A percentile compares a stretch with the other conserved stretches of the same genome.
Conservation (phyloP, 2,329 filamentous ascomycete genomes). For the Aspergillus felis region DNA sequence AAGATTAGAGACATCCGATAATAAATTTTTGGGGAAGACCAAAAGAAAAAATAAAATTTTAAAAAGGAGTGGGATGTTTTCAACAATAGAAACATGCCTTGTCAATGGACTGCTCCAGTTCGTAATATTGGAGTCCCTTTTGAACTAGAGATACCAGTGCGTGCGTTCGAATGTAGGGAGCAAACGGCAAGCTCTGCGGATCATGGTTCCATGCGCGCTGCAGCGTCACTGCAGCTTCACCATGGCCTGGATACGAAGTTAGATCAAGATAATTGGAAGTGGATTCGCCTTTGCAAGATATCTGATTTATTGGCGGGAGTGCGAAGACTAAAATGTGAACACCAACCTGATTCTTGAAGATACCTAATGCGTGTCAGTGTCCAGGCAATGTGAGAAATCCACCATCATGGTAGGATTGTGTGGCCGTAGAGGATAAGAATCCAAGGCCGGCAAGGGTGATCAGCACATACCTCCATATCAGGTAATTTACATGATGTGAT, state of each 20-base stretch:
- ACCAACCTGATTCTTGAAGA: constrained; percentile 53
- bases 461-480: constrained; percentile 60
- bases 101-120: constrained; percentile 47
- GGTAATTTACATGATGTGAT: constrained; percentile 63
- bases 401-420: constrained; percentile 15
- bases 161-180: constrained; percentile 55
- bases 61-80: background rate
- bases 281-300: background rate
- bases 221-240: constrained; percentile 57
- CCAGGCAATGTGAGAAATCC: constrained; percentile 1
- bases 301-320: background rate
- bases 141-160: constrained; percentile 60
- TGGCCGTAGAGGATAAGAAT: constrained; percentile 1
- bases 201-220: constrained; percentile 61
- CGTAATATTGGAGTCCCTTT: constrained; percentile 56
- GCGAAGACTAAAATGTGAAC: constrained; percentile 12
- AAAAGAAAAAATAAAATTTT: constrained; percentile 1
- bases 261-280: constrained; percentile 3
- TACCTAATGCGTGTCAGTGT: constrained; percentile 39
- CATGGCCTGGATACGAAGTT: constrained; percentile 44
- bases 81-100: constrained; percentile 36
- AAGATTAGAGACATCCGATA: constrained; percentile 1
- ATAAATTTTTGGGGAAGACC: background rate
- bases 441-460: constrained; percentile 1
- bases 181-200: constrained; percentile 59